Base-by-base conservation (phyloP, 2,329 filamentous ascomycete genomes). In the Penicillium glabrum region DNA sequence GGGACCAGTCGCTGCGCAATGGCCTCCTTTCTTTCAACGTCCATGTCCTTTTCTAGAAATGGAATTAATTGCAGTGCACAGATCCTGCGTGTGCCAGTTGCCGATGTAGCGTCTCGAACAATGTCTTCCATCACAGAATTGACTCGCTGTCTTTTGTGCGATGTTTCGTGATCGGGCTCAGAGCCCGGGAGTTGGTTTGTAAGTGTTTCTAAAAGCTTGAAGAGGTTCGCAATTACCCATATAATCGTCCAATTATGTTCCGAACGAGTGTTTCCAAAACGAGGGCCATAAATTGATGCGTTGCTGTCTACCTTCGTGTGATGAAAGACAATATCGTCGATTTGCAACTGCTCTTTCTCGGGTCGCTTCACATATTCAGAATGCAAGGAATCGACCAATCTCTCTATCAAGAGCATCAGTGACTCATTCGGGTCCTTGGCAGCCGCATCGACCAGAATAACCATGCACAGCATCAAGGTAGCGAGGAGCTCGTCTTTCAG, bases 401-500 rank as follows among this genome's bases (percentile, higher is more conserved):
- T 83, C 61, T 88, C 84, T 6, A 96, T 62, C 53, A 62, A 82
- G 13, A 63, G 66, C 19, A 72, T 45, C 67, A 78, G 27, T 74
- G 71, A 54, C 80, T 72, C 53, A 65, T 69, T 55, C 67, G 72
- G 62, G 76, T 63, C 58, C 69, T 73, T 63, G 51, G 62, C 61
- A 54, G 62, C 41, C 59, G 69, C 69, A 51, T 82, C 77, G 26
- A 82, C 71, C 31, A 89, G 68, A 56, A 83, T 77, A 61, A 89
- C 81, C 46, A 90, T 77, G 61, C 88, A 85, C 9, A 88, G 76
- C 60, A 89, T 86, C 27, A 96, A 77, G 1, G 86, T 85, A 63
- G 86, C 86, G 33, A 96, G 79, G 71, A 96, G 89, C 71, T 92
- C 91, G 61, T 93, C 89, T 63, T 88, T 86, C 49, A 95, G 63